A percentile compares a stretch with the other conserved stretches of the same genome.
Conservation (phyloP, 1,284 basidiomycete species). For the Moesziomyces aphidis region DNA sequence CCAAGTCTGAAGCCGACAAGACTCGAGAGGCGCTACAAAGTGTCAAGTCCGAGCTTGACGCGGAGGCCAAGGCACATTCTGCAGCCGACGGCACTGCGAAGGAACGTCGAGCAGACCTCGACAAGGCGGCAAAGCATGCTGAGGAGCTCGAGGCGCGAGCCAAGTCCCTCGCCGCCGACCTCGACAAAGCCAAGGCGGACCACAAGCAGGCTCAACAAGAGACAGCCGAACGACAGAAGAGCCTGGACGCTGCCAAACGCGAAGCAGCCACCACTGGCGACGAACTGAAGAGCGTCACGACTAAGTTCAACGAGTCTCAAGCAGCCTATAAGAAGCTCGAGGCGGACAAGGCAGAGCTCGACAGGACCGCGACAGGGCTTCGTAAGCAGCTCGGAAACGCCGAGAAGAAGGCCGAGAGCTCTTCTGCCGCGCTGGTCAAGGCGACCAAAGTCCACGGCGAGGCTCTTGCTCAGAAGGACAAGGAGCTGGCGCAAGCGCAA, state of each 20-base stretch:
- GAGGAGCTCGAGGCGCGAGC: conserved; percentile 21
- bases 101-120: conserved; percentile 16
- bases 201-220: conserved; percentile 17
- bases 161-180: conserved; percentile 13
- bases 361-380: conserved; percentile 8
- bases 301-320: conserved; percentile 12
- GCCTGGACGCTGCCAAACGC: conserved; percentile 10
- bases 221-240: conserved; percentile 20
- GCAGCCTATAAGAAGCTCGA: conserved; percentile 18
- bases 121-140: conserved; percentile 15
- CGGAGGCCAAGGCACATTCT: conserved; percentile 14
- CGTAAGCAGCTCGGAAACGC: conserved; percentile 14
- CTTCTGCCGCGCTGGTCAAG: conserved; percentile 18
- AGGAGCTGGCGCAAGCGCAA: conserved; percentile 16
- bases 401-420: conserved; percentile 5
- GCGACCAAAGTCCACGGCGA: conserved; percentile 15
- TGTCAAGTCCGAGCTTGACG: conserved; percentile 24
- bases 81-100: conserved; percentile 8
- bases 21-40: conserved; percentile 10
- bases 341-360: conserved; percentile 10
- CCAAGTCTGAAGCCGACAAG: conserved; percentile 19
- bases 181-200: conserved; percentile 19
- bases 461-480: conserved; percentile 16
- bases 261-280: conserved; percentile 9
- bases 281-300: conserved; percentile 16